phyloP scores from a whole-genome alignment of 2,329 filamentous ascomycete species.

The Delphinella strobiligena region DNA sequence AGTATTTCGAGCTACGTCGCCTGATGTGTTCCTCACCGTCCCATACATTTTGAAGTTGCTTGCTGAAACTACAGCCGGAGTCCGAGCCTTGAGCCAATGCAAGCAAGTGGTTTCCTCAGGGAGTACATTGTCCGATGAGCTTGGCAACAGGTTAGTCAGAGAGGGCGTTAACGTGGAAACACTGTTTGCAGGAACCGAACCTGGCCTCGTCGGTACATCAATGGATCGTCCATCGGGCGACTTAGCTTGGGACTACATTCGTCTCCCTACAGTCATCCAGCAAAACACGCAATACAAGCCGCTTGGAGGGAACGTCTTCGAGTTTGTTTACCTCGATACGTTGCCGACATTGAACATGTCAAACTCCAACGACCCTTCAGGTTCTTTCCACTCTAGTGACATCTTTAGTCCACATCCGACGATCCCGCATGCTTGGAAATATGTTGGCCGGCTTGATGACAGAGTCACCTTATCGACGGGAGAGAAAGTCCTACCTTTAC shows the following conservation, averaged over 20 bases:
- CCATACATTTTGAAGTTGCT: slow-evolving; percentile 54
- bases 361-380: slow-evolving; percentile 29
- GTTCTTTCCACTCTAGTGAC: slow-evolving; percentile 37
- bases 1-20: slow-evolving; percentile 16
- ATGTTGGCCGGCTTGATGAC: slow-evolving; percentile 34
- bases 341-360: slow-evolving; percentile 24
- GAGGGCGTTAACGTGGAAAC: slow-evolving; percentile 21
- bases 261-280: slow-evolving; percentile 21
- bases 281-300: slow-evolving; percentile 19
- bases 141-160: slow-evolving; percentile 20
- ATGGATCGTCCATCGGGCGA: slow-evolving; percentile 38
- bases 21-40: slow-evolving; percentile 48
- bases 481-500: slow-evolving; percentile 37
- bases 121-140: slow-evolving; percentile 19
- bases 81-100: slow-evolving; percentile 16
- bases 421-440: slow-evolving; percentile 33
- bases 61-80: slow-evolving; percentile 44
- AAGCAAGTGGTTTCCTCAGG: slow-evolving; percentile 21
- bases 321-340: slow-evolving; percentile 27
- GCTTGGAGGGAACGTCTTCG: slow-evolving; percentile 28
- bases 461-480: slow-evolving; percentile 36
- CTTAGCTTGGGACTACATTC: slow-evolving; percentile 48
- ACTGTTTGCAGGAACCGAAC: slow-evolving; percentile 23
- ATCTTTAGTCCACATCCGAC: slow-evolving; percentile 33
- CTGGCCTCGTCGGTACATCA: slow-evolving; percentile 41